These are phyloP conservation scores for Emericellopsis atlantica DNA, from an alignment of 2,329 filamentous ascomycete genomes.

Conservation along the genomic window DNA sequence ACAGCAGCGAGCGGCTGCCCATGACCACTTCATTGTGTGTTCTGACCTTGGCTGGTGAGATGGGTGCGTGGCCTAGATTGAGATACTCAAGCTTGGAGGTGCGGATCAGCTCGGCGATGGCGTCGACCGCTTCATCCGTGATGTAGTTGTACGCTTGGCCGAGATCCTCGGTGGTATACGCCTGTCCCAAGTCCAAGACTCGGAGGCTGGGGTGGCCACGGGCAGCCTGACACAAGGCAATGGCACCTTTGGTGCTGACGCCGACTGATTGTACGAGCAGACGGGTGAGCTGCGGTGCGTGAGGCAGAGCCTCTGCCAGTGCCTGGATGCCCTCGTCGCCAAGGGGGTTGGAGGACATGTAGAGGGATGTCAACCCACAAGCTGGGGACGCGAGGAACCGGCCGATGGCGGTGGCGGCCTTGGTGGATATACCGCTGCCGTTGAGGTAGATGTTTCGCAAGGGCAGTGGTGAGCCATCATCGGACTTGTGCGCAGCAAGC, in stretches of 20 bases:
- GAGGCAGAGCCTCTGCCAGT: slow-evolving; percentile 16
- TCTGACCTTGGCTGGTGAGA: slow-evolving; percentile 13
- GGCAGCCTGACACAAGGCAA: slow-evolving; percentile 22
- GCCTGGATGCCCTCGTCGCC: slow-evolving; percentile 16
- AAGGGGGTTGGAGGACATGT: slow-evolving; percentile 24
- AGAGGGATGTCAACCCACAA: slow-evolving; percentile 20
- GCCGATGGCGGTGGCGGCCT: slow-evolving; percentile 16
- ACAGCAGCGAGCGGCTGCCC: slow-evolving; percentile 19
- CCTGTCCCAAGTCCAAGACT: slow-evolving; percentile 29
- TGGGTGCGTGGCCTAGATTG: slow-evolving; percentile 24
- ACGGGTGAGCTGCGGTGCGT: slow-evolving; percentile 19
- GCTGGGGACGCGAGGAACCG: slow-evolving; percentile 17
- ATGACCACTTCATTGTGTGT: slow-evolving; percentile 15
- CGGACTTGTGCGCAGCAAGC: slow-evolving; percentile 16
- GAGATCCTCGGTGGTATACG: slow-evolving; percentile 31
- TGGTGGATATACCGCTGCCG: slow-evolving; percentile 18
- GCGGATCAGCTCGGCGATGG: slow-evolving; percentile 20
- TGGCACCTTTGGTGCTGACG: slow-evolving; percentile 23
- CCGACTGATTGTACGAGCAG: slow-evolving; percentile 29
- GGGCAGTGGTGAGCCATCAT: slow-evolving; percentile 14
- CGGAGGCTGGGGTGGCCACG: slow-evolving; percentile 19
- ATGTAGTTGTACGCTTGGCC: slow-evolving; percentile 33
- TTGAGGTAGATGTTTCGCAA: slow-evolving; percentile 23
- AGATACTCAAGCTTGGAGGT: slow-evolving; percentile 23
- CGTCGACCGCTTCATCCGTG: slow-evolving; percentile 19